Conservation (phyloP, 441 rosid species). For the Brassica hybrid region DNA sequence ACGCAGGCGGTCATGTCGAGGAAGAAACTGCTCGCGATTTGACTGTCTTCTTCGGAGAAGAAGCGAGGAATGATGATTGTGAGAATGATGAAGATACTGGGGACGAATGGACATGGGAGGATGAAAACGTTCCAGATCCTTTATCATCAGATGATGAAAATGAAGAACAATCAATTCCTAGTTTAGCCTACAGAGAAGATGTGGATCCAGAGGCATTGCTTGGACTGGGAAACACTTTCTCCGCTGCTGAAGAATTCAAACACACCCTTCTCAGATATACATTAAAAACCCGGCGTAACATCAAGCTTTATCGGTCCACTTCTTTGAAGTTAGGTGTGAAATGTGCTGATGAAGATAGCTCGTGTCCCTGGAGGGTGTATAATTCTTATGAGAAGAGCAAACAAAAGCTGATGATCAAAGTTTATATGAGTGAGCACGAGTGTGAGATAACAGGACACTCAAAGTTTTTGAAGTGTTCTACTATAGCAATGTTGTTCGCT, state of each 20-base stretch:
- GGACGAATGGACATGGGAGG: not conserved
- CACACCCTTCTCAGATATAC: not conserved
- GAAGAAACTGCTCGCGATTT: not conserved
- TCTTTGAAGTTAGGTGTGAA: not conserved
- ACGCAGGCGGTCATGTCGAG: not conserved
- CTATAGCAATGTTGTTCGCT: too few relatives aligned
- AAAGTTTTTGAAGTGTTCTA: too few relatives aligned
- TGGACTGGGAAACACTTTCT: too few relatives aligned
- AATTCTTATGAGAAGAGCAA: not conserved
- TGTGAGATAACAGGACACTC: too few relatives aligned
- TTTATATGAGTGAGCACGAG: not conserved
- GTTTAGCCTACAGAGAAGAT: too few relatives aligned
- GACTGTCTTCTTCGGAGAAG: not conserved
- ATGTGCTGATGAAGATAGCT: not conserved
- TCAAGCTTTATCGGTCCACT: not conserved
- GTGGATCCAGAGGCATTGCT: too few relatives aligned
- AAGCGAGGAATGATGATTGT: not conserved
- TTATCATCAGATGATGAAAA: not conserved
- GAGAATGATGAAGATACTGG: not conserved
- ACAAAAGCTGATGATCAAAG: not conserved
- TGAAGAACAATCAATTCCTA: too few relatives aligned
- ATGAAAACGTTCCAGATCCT: not conserved
- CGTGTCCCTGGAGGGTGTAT: not conserved
- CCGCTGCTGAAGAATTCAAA: too few relatives aligned
- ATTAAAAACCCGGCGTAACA: not conserved